Conservation (phyloP, 768 basidiomycete species). For the Astraeus odoratus region DNA sequence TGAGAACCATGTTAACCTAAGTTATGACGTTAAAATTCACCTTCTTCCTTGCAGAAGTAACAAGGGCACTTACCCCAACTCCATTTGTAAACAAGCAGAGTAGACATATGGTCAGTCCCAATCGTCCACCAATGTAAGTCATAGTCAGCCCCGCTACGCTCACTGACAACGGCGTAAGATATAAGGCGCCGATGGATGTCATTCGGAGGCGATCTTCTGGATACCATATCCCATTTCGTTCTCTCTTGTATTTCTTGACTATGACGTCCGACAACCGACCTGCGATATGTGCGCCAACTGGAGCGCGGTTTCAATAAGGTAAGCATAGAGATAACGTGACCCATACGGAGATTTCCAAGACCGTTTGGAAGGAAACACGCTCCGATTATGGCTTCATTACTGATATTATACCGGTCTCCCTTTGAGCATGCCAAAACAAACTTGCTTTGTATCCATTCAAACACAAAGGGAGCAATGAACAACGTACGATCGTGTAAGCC, state of each 20-base stretch:
- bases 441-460: too few species aligned
- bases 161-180: slow-evolving; percentile 49
- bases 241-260: slow-evolving; percentile 40
- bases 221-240: slow-evolving; percentile 51
- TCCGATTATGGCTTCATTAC: slow-evolving; percentile 17
- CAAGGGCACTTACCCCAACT: slow-evolving; percentile 43
- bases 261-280: slow-evolving; percentile 53
- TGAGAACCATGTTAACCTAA: slow-evolving; percentile 51
- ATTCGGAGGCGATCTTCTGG: slow-evolving; percentile 65
- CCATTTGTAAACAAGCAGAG: slow-evolving; percentile 58
- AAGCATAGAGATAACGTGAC: background rate
- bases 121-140: slow-evolving; percentile 39
- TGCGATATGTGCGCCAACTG: slow-evolving; percentile 55
- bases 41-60: background rate
- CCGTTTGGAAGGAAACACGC: slow-evolving; percentile 17
- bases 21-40: background rate
- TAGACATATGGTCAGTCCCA: slow-evolving; percentile 46
- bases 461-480: too few species aligned
- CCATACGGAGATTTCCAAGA: slow-evolving; percentile 17
- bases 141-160: slow-evolving; percentile 43
- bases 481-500: slow-evolving; percentile 57
- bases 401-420: slow-evolving; percentile 37
- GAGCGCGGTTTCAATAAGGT: background rate
- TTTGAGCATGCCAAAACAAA: slow-evolving; percentile 16
- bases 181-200: slow-evolving; percentile 36